These are phyloP conservation scores for Starmerella tilneyi DNA, from an alignment of 805 yeast species.

Conservation along the genomic window DNA sequence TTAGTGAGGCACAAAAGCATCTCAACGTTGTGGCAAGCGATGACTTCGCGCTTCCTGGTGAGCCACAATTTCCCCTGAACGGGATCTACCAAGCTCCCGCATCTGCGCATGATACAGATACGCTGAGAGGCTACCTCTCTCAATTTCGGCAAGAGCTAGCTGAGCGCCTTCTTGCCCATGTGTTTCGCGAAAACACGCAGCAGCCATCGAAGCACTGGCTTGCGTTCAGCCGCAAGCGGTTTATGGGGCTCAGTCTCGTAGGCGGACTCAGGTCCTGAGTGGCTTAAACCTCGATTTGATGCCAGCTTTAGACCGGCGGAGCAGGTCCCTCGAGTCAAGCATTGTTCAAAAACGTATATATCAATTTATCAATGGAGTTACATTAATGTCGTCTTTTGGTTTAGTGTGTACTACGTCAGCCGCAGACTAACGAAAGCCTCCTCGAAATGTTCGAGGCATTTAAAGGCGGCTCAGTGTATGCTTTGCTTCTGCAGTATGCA, in stretches of 20 bases:
- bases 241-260: slow-evolving; percentile 63
- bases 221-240: slow-evolving; percentile 87
- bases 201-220: slow-evolving; percentile 87
- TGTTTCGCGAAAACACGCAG: slow-evolving; percentile 43
- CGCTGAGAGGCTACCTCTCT: slow-evolving; percentile 68
- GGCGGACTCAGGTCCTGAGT: slow-evolving; percentile 13
- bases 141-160: slow-evolving; percentile 95
- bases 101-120: slow-evolving; percentile 64
- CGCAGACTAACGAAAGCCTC: no score
- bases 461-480: no score
- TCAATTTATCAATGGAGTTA: no score
- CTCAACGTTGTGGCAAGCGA: slow-evolving; percentile 81
- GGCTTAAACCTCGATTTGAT: not conserved
- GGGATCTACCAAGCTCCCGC: slow-evolving; percentile 63
- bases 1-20: slow-evolving; percentile 35
- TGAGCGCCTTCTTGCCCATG: slow-evolving; percentile 60
- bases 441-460: no score
- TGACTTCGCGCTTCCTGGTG: slow-evolving; percentile 87
- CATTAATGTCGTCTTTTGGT: no score
- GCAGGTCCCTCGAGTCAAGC: no score
- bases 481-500: no score
- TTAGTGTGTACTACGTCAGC: no score
- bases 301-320: not conserved
- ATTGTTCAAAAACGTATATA: no score
- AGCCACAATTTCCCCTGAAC: slow-evolving; percentile 86